phyloP scores from a whole-genome alignment of 2,329 filamentous ascomycete genomes.

The Mycosphaerelloides madeirae region DNA sequence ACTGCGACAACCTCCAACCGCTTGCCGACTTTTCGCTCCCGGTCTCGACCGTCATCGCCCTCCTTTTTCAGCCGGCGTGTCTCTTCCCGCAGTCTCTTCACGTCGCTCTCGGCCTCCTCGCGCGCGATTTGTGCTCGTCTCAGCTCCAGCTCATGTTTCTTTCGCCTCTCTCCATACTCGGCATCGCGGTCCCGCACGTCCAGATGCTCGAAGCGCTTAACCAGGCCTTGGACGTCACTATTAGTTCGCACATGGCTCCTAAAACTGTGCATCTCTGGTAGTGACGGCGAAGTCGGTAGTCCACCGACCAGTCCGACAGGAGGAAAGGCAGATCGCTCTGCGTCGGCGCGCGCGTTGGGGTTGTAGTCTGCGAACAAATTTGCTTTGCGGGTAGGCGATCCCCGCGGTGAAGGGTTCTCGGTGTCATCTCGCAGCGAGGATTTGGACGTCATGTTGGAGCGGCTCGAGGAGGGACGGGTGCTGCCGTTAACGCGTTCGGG shows the following conservation, averaged over 20 bases:
- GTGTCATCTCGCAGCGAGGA: conserved; percentile 26
- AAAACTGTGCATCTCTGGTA: conserved; percentile 29
- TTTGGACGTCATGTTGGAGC: conserved; percentile 31
- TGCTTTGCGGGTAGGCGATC: conserved; percentile 32
- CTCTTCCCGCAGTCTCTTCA: conserved; percentile 61
- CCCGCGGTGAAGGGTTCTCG: conserved; percentile 23
- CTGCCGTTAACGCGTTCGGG: conserved; percentile 58
- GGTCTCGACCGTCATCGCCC: conserved; percentile 60
- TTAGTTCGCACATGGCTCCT: conserved; percentile 49
- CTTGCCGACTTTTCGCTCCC: conserved; percentile 63
- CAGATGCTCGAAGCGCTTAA: conserved; percentile 68
- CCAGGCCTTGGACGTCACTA: conserved; percentile 54
- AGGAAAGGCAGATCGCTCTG: conserved; percentile 8
- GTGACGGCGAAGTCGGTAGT: conserved; percentile 28
- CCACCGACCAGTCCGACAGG: conserved; percentile 4
- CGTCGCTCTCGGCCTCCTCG: conserved; percentile 68
- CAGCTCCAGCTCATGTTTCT: conserved; percentile 41
- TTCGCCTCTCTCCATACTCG: conserved; percentile 36
- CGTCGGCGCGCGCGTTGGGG: conserved; percentile 9
- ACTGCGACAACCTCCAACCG: conserved; percentile 67
- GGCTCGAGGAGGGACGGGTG: conserved; percentile 20
- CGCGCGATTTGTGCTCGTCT: conserved; percentile 41
- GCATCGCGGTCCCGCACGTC: conserved; percentile 48
- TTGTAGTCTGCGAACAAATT: conserved; percentile 31
- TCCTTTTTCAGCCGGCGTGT: conserved; percentile 51